phyloP scores from a whole-genome alignment of 306 rosid genomes.

The Alnus glutinosa region DNA sequence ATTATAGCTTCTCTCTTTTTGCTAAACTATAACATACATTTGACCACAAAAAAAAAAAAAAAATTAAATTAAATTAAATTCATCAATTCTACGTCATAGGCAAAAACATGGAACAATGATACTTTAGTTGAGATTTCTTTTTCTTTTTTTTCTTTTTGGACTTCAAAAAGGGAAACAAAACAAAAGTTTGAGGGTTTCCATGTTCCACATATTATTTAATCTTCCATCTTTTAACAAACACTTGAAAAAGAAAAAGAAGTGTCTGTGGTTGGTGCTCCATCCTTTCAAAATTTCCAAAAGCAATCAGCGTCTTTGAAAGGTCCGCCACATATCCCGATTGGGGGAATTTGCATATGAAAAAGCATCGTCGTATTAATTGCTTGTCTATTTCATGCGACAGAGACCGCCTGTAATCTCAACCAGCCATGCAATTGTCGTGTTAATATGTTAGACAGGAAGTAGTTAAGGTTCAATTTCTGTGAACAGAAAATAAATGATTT shows the following conservation, averaged over 20 bases:
- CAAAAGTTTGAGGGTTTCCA: too few species aligned
- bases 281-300: neutral
- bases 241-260: neutral
- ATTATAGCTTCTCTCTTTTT: too few species aligned
- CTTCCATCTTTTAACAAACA: too few species aligned
- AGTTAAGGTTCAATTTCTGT: neutral
- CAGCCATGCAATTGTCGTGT: slow-evolving; percentile 1
- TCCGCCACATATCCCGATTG: neutral
- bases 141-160: too few species aligned
- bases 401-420: neutral
- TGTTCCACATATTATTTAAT: too few species aligned
- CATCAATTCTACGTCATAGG: neutral
- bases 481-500: neutral
- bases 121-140: too few species aligned
- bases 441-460: neutral
- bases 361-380: neutral
- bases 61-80: neutral
- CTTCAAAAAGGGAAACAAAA: too few species aligned
- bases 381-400: slow-evolving; percentile 24
- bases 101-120: neutral
- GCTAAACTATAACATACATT: too few species aligned
- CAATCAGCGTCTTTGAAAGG: neutral
- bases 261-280: neutral
- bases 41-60: neutral
- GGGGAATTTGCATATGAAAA: neutral